phyloP scores from a whole-genome alignment of 1,139 yeast genomes.

The Meyerozyma sp. region DNA sequence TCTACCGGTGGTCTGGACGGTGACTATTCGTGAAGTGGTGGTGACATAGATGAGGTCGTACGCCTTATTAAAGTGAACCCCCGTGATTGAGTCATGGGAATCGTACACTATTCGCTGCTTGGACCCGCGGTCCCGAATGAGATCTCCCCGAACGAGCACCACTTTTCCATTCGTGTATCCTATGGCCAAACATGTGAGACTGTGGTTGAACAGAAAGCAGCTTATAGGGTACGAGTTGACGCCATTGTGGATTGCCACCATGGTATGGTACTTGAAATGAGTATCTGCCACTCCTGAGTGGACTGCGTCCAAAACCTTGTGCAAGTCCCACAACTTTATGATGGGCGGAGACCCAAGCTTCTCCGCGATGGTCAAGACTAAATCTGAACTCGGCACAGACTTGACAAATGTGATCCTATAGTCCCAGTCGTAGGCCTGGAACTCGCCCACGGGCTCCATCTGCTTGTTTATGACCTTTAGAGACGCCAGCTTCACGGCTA shows the following conservation, averaged over 20 bases:
- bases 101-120: slow-evolving; percentile 77
- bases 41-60: slow-evolving; percentile 50
- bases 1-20: slow-evolving; percentile 75
- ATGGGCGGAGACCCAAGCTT: slow-evolving; percentile 63
- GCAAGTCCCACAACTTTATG: slow-evolving; percentile 70
- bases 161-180: slow-evolving; percentile 91
- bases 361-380: slow-evolving; percentile 70
- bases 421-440: slow-evolving; percentile 61
- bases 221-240: slow-evolving; percentile 71
- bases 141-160: slow-evolving; percentile 78
- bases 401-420: slow-evolving; percentile 57
- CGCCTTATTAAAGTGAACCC: slow-evolving; percentile 51
- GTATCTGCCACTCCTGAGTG: slow-evolving; percentile 30
- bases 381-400: slow-evolving; percentile 41
- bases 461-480: slow-evolving; percentile 51
- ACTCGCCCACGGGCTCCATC: slow-evolving; percentile 42
- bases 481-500: slow-evolving; percentile 52
- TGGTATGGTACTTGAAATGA: slow-evolving; percentile 25
- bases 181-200: slow-evolving; percentile 63
- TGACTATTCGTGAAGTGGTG: slow-evolving; percentile 64
- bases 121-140: slow-evolving; percentile 83
- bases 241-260: slow-evolving; percentile 38
- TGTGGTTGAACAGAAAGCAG: slow-evolving; percentile 51
- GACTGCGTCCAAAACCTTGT: slow-evolving; percentile 21
- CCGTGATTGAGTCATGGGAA: slow-evolving; percentile 74